Evolutionary conservation across 1,284 basidiomycete species (phyloP).

Genomic region (Leccinum insolens): DNA sequence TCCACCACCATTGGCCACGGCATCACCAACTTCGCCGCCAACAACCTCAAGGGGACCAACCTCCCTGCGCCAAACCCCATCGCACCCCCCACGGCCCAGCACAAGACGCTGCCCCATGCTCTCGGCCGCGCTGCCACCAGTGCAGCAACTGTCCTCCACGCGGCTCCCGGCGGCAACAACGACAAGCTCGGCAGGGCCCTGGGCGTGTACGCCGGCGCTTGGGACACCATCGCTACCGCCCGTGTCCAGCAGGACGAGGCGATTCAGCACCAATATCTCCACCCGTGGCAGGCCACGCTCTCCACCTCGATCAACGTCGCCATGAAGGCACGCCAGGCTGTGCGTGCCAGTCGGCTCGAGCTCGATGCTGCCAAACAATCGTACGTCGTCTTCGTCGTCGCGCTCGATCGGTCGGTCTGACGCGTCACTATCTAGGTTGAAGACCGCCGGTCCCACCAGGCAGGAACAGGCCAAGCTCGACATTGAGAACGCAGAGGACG

Average conservation of each 20-base stretch:
- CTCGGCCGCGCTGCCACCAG: conserved; percentile 80
- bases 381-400: conserved; percentile 35
- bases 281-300: conserved; percentile 91
- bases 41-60: conserved; percentile 88
- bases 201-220: conserved; percentile 77
- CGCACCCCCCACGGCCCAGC: conserved; percentile 57
- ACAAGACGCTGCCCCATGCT: conserved; percentile 97
- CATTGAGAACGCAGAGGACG: conserved; percentile 95
- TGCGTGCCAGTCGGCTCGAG: conserved; percentile 80
- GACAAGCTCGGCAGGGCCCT: conserved; percentile 81
- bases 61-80: conserved; percentile 77
- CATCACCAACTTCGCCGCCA: conserved; percentile 85
- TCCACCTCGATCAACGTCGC: conserved; percentile 83
- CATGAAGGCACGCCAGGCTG: conserved; percentile 89
- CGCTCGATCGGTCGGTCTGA: conserved; percentile 8
- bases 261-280: conserved; percentile 77
- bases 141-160: conserved; percentile 63
- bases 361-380: conserved; percentile 73
- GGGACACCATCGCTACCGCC: conserved; percentile 88
- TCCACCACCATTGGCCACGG: conserved; percentile 76
- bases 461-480: conserved; percentile 90
- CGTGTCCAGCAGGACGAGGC: conserved; percentile 82
- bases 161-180: conserved; percentile 41
- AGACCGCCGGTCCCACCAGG: conserved; percentile 70
- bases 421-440: conserved; percentile 53